phyloP scores from a whole-genome alignment of 2,329 filamentous ascomycete species.

The Arachnomyces sp. region DNA sequence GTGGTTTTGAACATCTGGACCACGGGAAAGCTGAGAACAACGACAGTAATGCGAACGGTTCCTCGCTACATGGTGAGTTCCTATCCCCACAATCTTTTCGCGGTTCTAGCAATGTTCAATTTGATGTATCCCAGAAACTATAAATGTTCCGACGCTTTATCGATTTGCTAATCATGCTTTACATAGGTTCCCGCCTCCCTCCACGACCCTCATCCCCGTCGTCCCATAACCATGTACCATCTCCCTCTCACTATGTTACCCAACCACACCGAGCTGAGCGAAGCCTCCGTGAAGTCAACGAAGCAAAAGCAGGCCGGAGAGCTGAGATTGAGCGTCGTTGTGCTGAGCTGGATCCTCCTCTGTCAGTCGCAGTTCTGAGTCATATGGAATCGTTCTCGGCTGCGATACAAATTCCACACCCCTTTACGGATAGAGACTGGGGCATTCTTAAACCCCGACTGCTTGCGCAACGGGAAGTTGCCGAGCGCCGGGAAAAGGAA shows the following conservation, averaged over 20 bases:
- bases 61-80: too few relatives aligned
- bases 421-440: conserved; percentile 63
- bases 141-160: not conserved
- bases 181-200: conserved; percentile 8
- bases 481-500: conserved; percentile 49
- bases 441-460: conserved; percentile 59
- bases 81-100: not conserved
- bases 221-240: not conserved
- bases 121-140: not conserved
- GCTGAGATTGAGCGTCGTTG: conserved; percentile 66
- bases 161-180: not conserved
- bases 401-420: conserved; percentile 59
- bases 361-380: conserved; percentile 53
- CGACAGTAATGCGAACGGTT: too few relatives aligned
- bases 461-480: conserved; percentile 55
- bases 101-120: conserved; percentile 1
- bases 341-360: conserved; percentile 55
- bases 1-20: too few relatives aligned
- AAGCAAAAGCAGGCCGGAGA: conserved; percentile 55
- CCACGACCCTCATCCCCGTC: conserved; percentile 7
- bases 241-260: conserved; percentile 1
- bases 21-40: too few relatives aligned
- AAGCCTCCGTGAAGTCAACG: conserved; percentile 54
- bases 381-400: conserved; percentile 68
- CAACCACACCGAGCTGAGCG: conserved; percentile 33